phyloP scores from a whole-genome alignment of 441 rosid genomes.

The Jatropha multifida region DNA sequence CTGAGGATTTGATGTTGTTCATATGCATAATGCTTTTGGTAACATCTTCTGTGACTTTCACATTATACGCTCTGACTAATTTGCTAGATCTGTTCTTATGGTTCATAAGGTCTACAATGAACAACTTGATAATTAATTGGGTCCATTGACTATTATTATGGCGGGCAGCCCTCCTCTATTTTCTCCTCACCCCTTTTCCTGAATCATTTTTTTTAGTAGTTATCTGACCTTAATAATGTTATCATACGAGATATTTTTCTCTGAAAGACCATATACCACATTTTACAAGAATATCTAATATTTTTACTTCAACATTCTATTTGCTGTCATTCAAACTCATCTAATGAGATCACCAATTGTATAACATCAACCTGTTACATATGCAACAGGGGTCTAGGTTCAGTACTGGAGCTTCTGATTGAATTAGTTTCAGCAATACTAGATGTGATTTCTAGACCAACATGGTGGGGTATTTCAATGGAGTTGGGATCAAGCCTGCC shows the following conservation, averaged over 20 bases:
- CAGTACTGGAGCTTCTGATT: slow-evolving; percentile 51
- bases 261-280: not conserved
- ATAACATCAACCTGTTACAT: slow-evolving; percentile 13
- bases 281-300: not conserved
- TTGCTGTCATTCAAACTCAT: not conserved
- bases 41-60: not conserved
- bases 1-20: not conserved
- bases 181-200: not conserved
- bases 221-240: not conserved
- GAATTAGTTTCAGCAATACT: slow-evolving; percentile 49
- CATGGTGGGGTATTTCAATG: slow-evolving; percentile 64
- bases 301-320: not conserved
- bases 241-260: not conserved
- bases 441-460: slow-evolving; percentile 64
- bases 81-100: not conserved
- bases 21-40: slow-evolving; percentile 6
- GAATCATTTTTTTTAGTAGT: not conserved
- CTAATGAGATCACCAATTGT: not conserved
- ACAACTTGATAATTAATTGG: not conserved
- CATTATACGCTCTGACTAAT: not conserved
- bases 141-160: not conserved
- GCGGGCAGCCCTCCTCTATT: not conserved
- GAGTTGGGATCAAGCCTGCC: slow-evolving; percentile 61
- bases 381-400: slow-evolving; percentile 66
- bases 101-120: not conserved